Conservation (phyloP, 2,329 filamentous ascomycete genomes). For the Venturia carpophila region DNA sequence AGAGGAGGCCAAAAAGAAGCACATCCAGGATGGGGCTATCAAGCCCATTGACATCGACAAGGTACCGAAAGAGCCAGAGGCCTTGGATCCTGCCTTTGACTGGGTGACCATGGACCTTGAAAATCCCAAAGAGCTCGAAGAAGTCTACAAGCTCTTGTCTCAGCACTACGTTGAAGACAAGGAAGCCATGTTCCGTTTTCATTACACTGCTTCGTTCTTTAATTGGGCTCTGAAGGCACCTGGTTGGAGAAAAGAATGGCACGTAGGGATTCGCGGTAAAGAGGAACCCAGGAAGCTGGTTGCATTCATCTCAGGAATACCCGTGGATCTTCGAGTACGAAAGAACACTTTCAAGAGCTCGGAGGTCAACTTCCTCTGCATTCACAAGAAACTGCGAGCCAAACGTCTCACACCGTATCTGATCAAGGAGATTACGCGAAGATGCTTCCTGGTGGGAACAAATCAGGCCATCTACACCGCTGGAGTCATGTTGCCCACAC, state of each 20-base stretch:
- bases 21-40: slow-evolving; percentile 70
- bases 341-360: slow-evolving; percentile 67
- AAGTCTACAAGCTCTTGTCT: slow-evolving; percentile 84
- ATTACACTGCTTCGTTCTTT: slow-evolving; percentile 82
- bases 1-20: slow-evolving; percentile 38
- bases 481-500: slow-evolving; percentile 82
- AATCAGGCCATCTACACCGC: slow-evolving; percentile 97
- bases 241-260: slow-evolving; percentile 90
- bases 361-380: slow-evolving; percentile 96
- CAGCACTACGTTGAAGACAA: slow-evolving; percentile 97
- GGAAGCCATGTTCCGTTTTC: slow-evolving; percentile 95
- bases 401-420: slow-evolving; percentile 89
- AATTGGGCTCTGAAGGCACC: slow-evolving; percentile 94
- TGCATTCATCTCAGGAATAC: slow-evolving; percentile 92
- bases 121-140: slow-evolving; percentile 62
- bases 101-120: slow-evolving; percentile 88
- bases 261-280: slow-evolving; percentile 77
- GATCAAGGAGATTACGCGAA: slow-evolving; percentile 94
- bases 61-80: slow-evolving; percentile 67
- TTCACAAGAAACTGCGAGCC: slow-evolving; percentile 93
- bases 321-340: slow-evolving; percentile 73
- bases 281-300: slow-evolving; percentile 78
- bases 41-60: slow-evolving; percentile 69
- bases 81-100: slow-evolving; percentile 70
- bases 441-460: slow-evolving; percentile 77